Conservation (phyloP, 2,329 filamentous ascomycete genomes). For the Fusarium miscanthi region DNA sequence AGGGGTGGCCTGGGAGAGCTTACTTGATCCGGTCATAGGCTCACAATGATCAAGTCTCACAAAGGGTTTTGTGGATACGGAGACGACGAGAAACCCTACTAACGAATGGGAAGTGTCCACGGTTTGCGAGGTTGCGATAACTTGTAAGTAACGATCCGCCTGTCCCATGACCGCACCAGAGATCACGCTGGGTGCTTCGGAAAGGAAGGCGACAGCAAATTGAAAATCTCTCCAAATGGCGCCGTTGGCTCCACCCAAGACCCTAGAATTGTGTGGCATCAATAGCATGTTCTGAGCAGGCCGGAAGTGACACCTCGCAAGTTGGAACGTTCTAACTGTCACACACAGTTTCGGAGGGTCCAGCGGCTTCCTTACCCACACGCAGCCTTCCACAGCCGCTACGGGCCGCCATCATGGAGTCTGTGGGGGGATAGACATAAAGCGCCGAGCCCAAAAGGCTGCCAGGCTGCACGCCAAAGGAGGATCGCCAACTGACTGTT, state of each 20-base stretch:
- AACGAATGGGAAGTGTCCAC: neutral
- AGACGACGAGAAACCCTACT: neutral
- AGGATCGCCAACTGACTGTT: conserved; percentile 27
- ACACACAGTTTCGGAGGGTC: conserved; percentile 13
- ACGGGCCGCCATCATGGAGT: conserved; percentile 44
- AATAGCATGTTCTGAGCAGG: conserved; percentile 36
- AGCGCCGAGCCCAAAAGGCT: conserved; percentile 24
- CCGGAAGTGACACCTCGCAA: conserved; percentile 26
- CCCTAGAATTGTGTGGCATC: conserved; percentile 29
- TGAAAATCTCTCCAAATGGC: neutral
- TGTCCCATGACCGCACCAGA: neutral
- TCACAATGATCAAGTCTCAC: conserved; percentile 12
- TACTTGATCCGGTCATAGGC: conserved; percentile 32
- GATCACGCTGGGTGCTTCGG: neutral
- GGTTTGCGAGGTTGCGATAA: neutral
- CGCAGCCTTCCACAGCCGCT: conserved; percentile 38
- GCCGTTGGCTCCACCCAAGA: neutral
- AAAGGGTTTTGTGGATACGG: neutral
- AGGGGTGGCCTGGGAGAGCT: conserved; percentile 27
- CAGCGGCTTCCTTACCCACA: conserved; percentile 33
- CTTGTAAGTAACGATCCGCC: conserved; percentile 9
- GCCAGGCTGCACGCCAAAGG: conserved; percentile 30
- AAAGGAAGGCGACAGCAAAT: neutral
- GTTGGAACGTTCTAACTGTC: conserved; percentile 20
- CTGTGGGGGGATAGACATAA: conserved; percentile 24